These are phyloP conservation scores for Phlebiopsis flavidoalba DNA, from an alignment of 768 basidiomycete species.

Conservation along the genomic window DNA sequence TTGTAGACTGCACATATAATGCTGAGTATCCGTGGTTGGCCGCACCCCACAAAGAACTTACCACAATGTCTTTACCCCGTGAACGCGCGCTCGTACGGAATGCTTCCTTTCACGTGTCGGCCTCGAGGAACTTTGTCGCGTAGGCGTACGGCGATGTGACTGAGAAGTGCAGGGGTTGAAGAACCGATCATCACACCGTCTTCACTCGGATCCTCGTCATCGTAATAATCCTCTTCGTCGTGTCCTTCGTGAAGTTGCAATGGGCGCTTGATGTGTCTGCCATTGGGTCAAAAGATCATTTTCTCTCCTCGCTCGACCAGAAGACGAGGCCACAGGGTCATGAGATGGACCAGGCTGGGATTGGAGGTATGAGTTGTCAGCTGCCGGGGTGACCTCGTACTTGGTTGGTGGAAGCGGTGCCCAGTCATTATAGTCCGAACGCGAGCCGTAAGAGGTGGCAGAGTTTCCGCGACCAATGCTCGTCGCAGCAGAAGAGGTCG, in stretches of 20 bases:
- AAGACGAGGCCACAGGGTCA: slow-evolving; percentile 15
- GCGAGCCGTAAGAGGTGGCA: slow-evolving; percentile 20
- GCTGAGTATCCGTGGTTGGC: slow-evolving; percentile 4
- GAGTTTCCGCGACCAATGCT: slow-evolving; percentile 28
- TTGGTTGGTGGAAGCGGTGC: slow-evolving; percentile 10
- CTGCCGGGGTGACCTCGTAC: not conserved
- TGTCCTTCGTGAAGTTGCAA: slow-evolving; percentile 42
- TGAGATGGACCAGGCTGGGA: slow-evolving; percentile 29
- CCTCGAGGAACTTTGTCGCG: slow-evolving; percentile 86
- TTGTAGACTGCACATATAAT: slow-evolving; percentile 57
- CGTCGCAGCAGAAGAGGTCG: slow-evolving; percentile 18
- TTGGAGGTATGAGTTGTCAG: slow-evolving; percentile 5
- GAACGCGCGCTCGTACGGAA: slow-evolving; percentile 85
- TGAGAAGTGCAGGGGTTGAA: slow-evolving; percentile 74
- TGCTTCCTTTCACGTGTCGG: slow-evolving; percentile 87
- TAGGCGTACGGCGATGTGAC: slow-evolving; percentile 84
- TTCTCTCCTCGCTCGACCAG: slow-evolving; percentile 17
- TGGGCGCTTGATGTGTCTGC: slow-evolving; percentile 30
- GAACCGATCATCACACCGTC: slow-evolving; percentile 71
- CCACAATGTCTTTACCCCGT: slow-evolving; percentile 94
- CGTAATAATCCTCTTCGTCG: slow-evolving; percentile 48
- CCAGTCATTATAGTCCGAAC: slow-evolving; percentile 16
- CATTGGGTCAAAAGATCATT: slow-evolving; percentile 24
- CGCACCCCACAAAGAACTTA: slow-evolving; percentile 36
- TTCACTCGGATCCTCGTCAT: slow-evolving; percentile 41